Base-by-base conservation (phyloP, 139 green algal species). In the Chlamydomonas asymmetrica region DNA sequence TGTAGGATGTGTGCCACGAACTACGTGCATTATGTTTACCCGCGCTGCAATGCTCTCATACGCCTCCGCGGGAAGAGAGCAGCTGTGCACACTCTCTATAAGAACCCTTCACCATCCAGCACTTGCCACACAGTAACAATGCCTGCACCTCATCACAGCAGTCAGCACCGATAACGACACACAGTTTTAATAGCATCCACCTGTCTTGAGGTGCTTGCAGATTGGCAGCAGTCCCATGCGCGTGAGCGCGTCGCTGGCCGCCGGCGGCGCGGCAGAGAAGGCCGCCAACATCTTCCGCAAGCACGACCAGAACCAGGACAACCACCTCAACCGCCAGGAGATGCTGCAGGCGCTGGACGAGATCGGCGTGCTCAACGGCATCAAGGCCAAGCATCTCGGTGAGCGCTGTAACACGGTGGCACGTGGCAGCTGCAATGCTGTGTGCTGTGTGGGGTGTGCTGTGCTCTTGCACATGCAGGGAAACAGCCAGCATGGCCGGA, bases 261-360 rank as follows among this genome's bases (percentile, higher is more conserved):
- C 78, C 4, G 85, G 85, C 13, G 85, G 85, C 3, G 79, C 79
- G 3, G 79, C 76, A 8, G 79, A 84, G 75, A 86, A 86, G 65
- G 85, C 85, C 7, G 85, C 79, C n/a, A 66, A 86, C 32, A 86
- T 90, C 56, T 90, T 90, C 79, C 80, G 81, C 27, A 82, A 82
- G 29, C 81, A 90, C 56, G 85, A 90, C 65, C 39, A 76, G 25
- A 79, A 86, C 75, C 70, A 86, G 73, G 76, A 86, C 71, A 86
- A 86, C 63, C 68, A 71, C 61, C 52, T 90, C 20, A 80, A 83
- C 68, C 48, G 62, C 34, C 71, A 90, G 56, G 85, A 90, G 76
- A 90, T 90, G 85, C 78, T 87, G 50, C 50, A 62, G 22, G 85
- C 85, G 16, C 76, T 90, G 54, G 52, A 84, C 20, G 85, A 90